Percentiles rank a stretch among this genome's conserved stretches.
Conservation (phyloP, 768 basidiomycete genomes). For the Calvatia gigantea region DNA sequence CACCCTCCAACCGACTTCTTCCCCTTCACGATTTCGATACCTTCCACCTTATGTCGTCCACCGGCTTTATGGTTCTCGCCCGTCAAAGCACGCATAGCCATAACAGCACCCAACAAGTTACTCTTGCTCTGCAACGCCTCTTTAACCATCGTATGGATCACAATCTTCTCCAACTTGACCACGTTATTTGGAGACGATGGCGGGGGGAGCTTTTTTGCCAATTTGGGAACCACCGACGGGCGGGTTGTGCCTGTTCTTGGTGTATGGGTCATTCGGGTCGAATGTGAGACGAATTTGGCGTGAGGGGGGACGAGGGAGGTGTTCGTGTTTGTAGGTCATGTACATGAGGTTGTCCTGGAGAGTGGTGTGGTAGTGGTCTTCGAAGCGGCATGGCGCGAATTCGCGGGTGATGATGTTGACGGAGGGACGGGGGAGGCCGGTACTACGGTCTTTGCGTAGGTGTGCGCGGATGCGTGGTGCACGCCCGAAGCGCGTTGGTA, state of each 20-base stretch:
- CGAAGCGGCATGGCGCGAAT: conserved; percentile 67
- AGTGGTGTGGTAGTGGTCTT: conserved; percentile 80
- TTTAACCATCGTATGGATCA: conserved; percentile 84
- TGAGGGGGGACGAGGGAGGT: conserved; percentile 43
- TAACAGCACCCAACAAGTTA: conserved; percentile 78
- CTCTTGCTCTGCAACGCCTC: conserved; percentile 68
- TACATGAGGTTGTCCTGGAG: conserved; percentile 90
- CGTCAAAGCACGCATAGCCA: conserved; percentile 82
- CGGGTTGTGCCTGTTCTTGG: conserved; percentile 71
- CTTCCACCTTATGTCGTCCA: conserved; percentile 63
- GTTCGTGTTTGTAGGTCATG: conserved; percentile 85
- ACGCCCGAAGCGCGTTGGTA: conserved; percentile 43
- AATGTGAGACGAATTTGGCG: conserved; percentile 63
- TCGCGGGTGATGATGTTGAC: conserved; percentile 64
- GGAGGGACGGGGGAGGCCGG: conserved; percentile 72
- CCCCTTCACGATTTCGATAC: conserved; percentile 75
- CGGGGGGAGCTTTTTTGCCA: conserved; percentile 64
- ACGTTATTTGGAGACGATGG: conserved; percentile 67
- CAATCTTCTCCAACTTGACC: conserved; percentile 76
- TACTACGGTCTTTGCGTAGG: conserved; percentile 43
- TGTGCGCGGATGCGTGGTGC: conserved; percentile 41
- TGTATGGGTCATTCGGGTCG: conserved; percentile 80
- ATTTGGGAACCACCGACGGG: conserved; percentile 69
- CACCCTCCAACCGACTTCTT: conserved; percentile 75
- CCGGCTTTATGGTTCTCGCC: conserved; percentile 78